Evolutionary conservation across 2,329 filamentous ascomycete genomes (phyloP).

Genomic region (Ascochyta koolunga): DNA sequence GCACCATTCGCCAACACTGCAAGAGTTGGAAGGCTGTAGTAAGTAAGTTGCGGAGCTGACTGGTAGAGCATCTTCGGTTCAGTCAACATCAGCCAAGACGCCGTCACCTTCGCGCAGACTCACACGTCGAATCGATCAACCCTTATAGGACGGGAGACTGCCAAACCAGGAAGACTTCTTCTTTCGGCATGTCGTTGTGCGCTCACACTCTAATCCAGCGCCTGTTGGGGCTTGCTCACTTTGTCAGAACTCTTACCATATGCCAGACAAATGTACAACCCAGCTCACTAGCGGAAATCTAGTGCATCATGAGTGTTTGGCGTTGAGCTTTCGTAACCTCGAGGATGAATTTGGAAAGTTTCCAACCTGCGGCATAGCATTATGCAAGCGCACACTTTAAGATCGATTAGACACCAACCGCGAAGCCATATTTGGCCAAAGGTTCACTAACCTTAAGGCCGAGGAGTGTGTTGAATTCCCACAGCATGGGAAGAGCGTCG

Average conservation of each 20-base stretch:
- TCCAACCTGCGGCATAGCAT: conserved; percentile 3
- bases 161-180: not conserved
- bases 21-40: not conserved
- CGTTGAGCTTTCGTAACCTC: not conserved
- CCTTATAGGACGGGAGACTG: not conserved
- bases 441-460: conserved; percentile 1
- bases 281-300: conserved; percentile 3
- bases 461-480: conserved; percentile 13
- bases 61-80: not conserved
- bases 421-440: conserved; percentile 16
- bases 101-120: not conserved
- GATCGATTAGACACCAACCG: conserved; percentile 19
- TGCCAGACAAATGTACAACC: not conserved
- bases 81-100: not conserved
- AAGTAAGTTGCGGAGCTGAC: not conserved
- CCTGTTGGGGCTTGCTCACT: conserved; percentile 1
- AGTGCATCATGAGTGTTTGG: conserved; percentile 11
- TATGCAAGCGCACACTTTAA: conserved; percentile 13
- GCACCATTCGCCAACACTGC: not conserved
- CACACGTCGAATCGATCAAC: not conserved
- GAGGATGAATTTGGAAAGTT: conserved; percentile 12
- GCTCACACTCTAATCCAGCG: not conserved
- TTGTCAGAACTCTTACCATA: conserved; percentile 1
- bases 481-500: not conserved
- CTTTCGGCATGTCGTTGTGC: not conserved